Evolutionary conservation across 2,329 filamentous ascomycete genomes (phyloP).

Genomic region (Colletotrichum eremochloae): DNA sequence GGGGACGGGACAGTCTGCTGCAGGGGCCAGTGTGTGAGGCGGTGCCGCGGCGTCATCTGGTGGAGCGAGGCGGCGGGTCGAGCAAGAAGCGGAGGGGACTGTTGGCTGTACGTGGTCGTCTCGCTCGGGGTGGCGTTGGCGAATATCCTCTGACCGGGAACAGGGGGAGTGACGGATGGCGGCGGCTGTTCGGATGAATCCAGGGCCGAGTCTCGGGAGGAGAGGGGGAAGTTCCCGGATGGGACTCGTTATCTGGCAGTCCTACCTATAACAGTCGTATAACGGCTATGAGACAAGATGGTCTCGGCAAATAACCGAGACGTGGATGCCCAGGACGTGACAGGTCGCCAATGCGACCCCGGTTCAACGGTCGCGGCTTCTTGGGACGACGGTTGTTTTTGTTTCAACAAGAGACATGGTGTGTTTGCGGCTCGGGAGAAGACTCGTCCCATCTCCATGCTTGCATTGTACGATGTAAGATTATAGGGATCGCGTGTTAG

Average conservation of each 20-base stretch:
- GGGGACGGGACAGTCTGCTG: slow-evolving; percentile 8
- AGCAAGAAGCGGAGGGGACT: too few relatives aligned
- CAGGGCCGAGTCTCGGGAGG: too few relatives aligned
- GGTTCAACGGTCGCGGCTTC: not conserved
- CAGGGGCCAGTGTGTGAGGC: slow-evolving; percentile 4
- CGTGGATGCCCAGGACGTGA: not conserved
- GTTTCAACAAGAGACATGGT: not conserved
- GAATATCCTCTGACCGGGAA: not conserved
- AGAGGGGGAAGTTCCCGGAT: not conserved
- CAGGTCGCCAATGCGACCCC: not conserved
- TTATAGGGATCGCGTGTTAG: not conserved
- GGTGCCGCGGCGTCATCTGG: not conserved
- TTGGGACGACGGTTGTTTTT: not conserved
- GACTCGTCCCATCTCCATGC: not conserved
- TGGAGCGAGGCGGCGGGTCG: not conserved
- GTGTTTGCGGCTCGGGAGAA: not conserved
- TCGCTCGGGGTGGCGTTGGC: not conserved
- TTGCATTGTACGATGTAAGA: not conserved
- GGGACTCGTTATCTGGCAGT: not conserved
- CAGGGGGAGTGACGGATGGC: not conserved
- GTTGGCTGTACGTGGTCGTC: not conserved
- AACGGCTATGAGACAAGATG: not conserved
- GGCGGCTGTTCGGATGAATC: not conserved
- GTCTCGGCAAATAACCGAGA: not conserved
- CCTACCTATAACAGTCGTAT: not conserved